These are phyloP conservation scores for Backusella circina DNA, from an alignment of 192 early-diverging fungal genomes.

Conservation along the genomic window DNA sequence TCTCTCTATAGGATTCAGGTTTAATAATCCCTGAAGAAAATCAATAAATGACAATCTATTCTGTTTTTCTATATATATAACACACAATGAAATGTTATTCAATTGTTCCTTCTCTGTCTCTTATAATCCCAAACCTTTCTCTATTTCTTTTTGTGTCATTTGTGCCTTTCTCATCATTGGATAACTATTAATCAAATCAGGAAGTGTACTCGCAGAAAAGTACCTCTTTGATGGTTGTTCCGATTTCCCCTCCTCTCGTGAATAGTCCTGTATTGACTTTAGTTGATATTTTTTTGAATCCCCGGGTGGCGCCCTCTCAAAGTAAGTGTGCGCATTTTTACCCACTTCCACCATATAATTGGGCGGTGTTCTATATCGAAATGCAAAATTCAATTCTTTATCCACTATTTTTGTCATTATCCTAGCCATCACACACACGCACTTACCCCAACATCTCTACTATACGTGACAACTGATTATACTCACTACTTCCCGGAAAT, in stretches of 20 bases:
- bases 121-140: constrained; percentile 78
- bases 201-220: constrained; percentile 79
- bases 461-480: too few species aligned
- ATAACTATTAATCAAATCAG: constrained; percentile 84
- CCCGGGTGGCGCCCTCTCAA: too few species aligned
- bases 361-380: too few species aligned
- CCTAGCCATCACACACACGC: too few species aligned
- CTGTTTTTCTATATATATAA: constrained; percentile 55
- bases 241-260: constrained; percentile 67
- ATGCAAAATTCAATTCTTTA: too few species aligned
- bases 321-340: too few species aligned
- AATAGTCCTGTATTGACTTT: too few species aligned
- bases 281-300: too few species aligned
- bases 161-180: constrained; percentile 68
- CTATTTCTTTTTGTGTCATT: constrained; percentile 62
- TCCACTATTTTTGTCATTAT: too few species aligned
- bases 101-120: neutral
- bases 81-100: neutral
- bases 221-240: constrained; percentile 94
- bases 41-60: constrained; percentile 78
- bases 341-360: too few species aligned
- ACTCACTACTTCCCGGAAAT: too few species aligned
- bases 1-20: constrained; percentile 87
- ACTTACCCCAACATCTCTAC: too few species aligned
- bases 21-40: constrained; percentile 88